Conservation (phyloP, 1,284 basidiomycete genomes). For the Chalciporus sp. region DNA sequence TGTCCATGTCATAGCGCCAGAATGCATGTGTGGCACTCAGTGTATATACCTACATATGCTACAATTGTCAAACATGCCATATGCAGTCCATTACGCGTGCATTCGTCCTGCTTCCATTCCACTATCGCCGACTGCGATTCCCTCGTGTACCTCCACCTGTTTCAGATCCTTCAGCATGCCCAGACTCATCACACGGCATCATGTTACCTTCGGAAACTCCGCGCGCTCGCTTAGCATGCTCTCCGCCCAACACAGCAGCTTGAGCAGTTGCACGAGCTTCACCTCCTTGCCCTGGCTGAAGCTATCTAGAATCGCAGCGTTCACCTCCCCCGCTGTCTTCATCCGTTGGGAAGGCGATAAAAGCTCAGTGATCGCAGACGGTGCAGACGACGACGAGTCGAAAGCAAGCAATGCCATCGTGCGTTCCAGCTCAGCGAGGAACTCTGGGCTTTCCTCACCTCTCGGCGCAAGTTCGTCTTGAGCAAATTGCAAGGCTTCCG, state of each 20-base stretch:
- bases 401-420: slow-evolving; percentile 97
- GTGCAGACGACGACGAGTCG: slow-evolving; percentile 65
- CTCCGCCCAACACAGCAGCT: slow-evolving; percentile 90
- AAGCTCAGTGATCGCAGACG: slow-evolving; percentile 73
- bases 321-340: slow-evolving; percentile 93
- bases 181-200: slow-evolving; percentile 7
- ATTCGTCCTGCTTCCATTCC: slow-evolving; percentile 24
- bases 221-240: slow-evolving; percentile 73
- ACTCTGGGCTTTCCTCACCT: slow-evolving; percentile 93
- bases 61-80: neutral
- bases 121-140: slow-evolving; percentile 18
- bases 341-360: slow-evolving; percentile 86
- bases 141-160: slow-evolving; percentile 38
- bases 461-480: slow-evolving; percentile 92
- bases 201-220: slow-evolving; percentile 72
- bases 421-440: slow-evolving; percentile 87
- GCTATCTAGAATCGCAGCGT: slow-evolving; percentile 91
- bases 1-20: too few species aligned
- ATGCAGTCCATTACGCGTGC: slow-evolving; percentile 23
- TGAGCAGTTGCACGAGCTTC: slow-evolving; percentile 85
- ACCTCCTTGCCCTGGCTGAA: slow-evolving; percentile 92
- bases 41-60: neutral
- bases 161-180: slow-evolving; percentile 20
- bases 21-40: too few species aligned
- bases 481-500: slow-evolving; percentile 87